These are phyloP conservation scores for Lyophyllum shimeji DNA, from an alignment of 768 basidiomycete species.

Conservation along the genomic window DNA sequence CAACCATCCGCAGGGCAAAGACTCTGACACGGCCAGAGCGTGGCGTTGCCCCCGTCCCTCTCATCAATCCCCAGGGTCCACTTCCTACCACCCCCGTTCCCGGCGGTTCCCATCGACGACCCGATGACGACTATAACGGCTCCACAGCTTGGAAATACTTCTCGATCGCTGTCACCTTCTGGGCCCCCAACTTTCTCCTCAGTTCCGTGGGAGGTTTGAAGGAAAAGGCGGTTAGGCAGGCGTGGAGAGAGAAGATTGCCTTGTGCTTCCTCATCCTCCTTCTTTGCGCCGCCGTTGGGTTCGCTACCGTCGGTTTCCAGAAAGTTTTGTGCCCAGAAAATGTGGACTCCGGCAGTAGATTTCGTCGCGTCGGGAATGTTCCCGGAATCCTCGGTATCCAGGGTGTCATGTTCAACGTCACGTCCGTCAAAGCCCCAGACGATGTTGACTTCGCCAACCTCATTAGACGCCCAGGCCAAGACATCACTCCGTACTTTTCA, in stretches of 20 bases:
- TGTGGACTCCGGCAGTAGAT: constrained; percentile 40
- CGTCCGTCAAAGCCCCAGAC: constrained; percentile 46
- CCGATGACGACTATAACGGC: constrained; percentile 39
- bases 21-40: constrained; percentile 97
- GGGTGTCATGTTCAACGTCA: constrained; percentile 77
- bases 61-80: constrained; percentile 79
- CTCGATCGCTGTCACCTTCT: constrained; percentile 80
- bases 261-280: constrained; percentile 84
- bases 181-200: constrained; percentile 84
- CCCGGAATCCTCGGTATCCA: constrained; percentile 71
- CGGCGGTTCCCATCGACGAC: constrained; percentile 25
- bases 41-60: constrained; percentile 88
- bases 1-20: constrained; percentile 84
- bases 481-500: constrained; percentile 86
- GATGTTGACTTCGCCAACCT: constrained; percentile 61
- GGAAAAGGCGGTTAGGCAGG: constrained; percentile 76
- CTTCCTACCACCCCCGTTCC: constrained; percentile 35
- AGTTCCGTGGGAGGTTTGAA: constrained; percentile 75
- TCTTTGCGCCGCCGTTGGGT: constrained; percentile 80
- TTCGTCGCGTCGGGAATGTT: constrained; percentile 54
- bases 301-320: constrained; percentile 93
- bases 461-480: constrained; percentile 67
- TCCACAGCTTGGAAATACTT: constrained; percentile 78
- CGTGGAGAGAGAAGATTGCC: constrained; percentile 97
- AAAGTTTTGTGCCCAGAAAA: constrained; percentile 83